A percentile compares a stretch with the other conserved stretches of the same genome.
phyloP scores from a whole-genome alignment of 495 filamentous ascomycete genomes.

The Penicillium soppii region DNA sequence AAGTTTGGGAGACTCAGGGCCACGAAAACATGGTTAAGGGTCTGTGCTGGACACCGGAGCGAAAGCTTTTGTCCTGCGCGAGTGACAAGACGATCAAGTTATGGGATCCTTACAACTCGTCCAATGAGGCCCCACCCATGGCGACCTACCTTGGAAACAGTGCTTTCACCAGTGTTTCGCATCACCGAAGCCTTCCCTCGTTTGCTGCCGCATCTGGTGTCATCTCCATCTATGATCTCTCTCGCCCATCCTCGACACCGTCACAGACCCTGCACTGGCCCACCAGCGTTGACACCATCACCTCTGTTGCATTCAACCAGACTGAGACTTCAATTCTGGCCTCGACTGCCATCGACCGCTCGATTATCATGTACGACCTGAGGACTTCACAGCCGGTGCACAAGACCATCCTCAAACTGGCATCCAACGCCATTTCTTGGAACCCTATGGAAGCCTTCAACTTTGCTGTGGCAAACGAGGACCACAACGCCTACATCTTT shows the following conservation, averaged over 20 bases:
- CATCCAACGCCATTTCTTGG: constrained; percentile 85
- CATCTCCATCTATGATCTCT: constrained; percentile 85
- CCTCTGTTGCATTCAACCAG: constrained; percentile 85
- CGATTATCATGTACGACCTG: constrained; percentile 84
- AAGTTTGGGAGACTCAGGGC: constrained; percentile 77
- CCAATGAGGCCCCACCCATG: constrained; percentile 59
- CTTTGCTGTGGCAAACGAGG: constrained; percentile 78
- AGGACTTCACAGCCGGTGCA: constrained; percentile 81
- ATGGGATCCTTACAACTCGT: constrained; percentile 81
- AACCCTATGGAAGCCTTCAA: constrained; percentile 97
- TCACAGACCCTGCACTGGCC: constrained; percentile 85
- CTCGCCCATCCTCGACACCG: constrained; percentile 66
- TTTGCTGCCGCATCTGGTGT: constrained; percentile 79
- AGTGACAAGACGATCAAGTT: constrained; percentile 84
- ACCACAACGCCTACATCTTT: constrained; percentile 79
- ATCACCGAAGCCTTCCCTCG: constrained; percentile 68
- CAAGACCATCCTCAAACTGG: constrained; percentile 74
- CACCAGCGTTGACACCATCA: constrained; percentile 88
- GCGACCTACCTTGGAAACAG: constrained; percentile 79
- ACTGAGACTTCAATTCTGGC: constrained; percentile 88
- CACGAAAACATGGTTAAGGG: constrained; percentile 91
- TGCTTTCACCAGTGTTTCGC: constrained; percentile 81
- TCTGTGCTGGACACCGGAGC: constrained; percentile 79
- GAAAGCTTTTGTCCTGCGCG: constrained; percentile 86
- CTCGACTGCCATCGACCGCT: constrained; percentile 79